These are phyloP conservation scores for Capronia americana DNA, from an alignment of 2,329 filamentous ascomycete species.

Conservation along the genomic window DNA sequence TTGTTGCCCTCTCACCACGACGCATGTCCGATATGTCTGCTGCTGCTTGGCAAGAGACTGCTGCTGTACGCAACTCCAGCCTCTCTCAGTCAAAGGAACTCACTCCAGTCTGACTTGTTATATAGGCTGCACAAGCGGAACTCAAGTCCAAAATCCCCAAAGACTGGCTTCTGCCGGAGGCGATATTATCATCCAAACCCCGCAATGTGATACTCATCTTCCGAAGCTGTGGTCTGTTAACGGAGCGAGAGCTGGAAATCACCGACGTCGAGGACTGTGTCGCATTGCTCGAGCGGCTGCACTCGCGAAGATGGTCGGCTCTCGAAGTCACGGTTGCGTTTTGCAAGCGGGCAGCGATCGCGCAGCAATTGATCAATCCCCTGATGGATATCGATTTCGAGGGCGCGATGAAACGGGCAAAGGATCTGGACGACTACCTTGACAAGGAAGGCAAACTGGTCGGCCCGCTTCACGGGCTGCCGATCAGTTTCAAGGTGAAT, in stretches of 20 bases:
- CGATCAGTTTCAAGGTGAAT: slow-evolving; percentile 62
- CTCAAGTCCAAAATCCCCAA: slow-evolving; percentile 6
- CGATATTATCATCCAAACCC: slow-evolving; percentile 7
- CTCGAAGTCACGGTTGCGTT: slow-evolving; percentile 60
- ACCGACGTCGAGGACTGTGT: slow-evolving; percentile 23
- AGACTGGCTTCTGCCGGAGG: slow-evolving; percentile 5
- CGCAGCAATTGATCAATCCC: slow-evolving; percentile 15
- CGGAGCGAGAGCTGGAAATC: slow-evolving; percentile 20
- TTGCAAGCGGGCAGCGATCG: slow-evolving; percentile 55
- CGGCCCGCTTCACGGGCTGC: slow-evolving; percentile 70
- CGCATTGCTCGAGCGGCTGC: slow-evolving; percentile 18
- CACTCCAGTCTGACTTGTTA: neutral
- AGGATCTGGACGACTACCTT: slow-evolving; percentile 61
- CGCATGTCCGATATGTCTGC: neutral
- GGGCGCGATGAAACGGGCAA: slow-evolving; percentile 23
- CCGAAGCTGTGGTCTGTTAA: slow-evolving; percentile 20
- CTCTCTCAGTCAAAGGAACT: neutral
- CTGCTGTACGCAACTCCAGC: neutral
- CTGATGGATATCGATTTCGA: slow-evolving; percentile 8
- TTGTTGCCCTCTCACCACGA: neutral
- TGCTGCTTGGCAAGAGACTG: slow-evolving; percentile 1
- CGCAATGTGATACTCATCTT: slow-evolving; percentile 11
- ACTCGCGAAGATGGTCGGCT: slow-evolving; percentile 20
- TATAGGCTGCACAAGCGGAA: neutral
- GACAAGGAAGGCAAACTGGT: slow-evolving; percentile 55